These are phyloP conservation scores for Suillus decipiens DNA, from an alignment of 768 basidiomycete genomes.

Conservation along the genomic window DNA sequence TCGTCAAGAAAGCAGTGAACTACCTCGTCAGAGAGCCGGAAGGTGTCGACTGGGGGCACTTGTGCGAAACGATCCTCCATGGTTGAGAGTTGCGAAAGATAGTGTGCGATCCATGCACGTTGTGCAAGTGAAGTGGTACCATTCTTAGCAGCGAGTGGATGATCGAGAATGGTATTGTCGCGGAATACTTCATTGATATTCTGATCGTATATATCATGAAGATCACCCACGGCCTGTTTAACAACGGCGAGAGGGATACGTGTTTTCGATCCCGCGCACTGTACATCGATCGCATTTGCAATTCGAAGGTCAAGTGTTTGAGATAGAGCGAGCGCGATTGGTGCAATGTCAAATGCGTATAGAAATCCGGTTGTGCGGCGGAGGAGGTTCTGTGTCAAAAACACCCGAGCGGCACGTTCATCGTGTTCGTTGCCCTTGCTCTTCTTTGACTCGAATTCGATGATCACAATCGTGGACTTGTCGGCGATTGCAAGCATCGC, in stretches of 20 bases:
- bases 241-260: constrained; percentile 26
- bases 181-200: constrained; percentile 24
- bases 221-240: constrained; percentile 14
- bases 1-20: neutral
- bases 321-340: constrained; percentile 33
- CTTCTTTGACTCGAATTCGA: constrained; percentile 23
- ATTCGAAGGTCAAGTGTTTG: constrained; percentile 35
- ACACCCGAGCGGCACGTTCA: constrained; percentile 26
- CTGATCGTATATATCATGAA: constrained; percentile 5
- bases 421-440: constrained; percentile 37
- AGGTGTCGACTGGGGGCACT: constrained; percentile 30
- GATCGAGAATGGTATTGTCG: neutral
- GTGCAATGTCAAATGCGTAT: constrained; percentile 33
- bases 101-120: constrained; percentile 35
- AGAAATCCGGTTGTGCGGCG: constrained; percentile 28
- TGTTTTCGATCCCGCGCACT: constrained; percentile 19
- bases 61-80: constrained; percentile 25
- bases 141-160: neutral
- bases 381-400: constrained; percentile 32
- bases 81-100: constrained; percentile 23
- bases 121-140: constrained; percentile 25
- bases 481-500: constrained; percentile 31
- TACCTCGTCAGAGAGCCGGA: constrained; percentile 25
- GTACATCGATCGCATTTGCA: constrained; percentile 33
- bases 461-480: constrained; percentile 25